A percentile compares a stretch with the other conserved stretches of the same genome.
Evolutionary conservation across 2,329 filamentous ascomycete genomes (phyloP).

Genomic region (Coniosporium tulheliwenetii): DNA sequence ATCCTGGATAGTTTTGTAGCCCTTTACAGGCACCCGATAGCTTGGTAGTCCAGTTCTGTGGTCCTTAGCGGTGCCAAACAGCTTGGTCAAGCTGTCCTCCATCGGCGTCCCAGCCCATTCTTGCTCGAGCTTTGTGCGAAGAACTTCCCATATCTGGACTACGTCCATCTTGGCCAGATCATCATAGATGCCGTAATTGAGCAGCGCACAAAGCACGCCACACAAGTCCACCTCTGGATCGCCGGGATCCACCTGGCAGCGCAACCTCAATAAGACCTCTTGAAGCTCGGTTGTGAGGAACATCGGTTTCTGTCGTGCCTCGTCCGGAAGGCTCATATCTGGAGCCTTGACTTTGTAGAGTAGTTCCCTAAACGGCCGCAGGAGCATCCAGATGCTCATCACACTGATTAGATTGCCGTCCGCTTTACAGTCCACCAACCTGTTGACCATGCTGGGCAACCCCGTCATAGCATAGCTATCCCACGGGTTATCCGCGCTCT

Average conservation of each 20-base stretch:
- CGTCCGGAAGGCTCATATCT: conserved; percentile 21
- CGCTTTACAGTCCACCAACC: conserved; percentile 2
- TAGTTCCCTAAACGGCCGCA: conserved; percentile 42
- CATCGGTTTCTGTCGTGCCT: conserved; percentile 31
- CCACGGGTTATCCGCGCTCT: conserved; percentile 38
- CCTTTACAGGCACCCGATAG: conserved; percentile 19
- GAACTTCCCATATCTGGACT: conserved; percentile 37
- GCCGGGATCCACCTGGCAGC: conserved; percentile 22
- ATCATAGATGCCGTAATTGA: conserved; percentile 23
- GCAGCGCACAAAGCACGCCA: conserved; percentile 19
- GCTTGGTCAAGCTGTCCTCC: conserved; percentile 21
- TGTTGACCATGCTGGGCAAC: conserved; percentile 28
- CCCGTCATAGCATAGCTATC: conserved; percentile 42
- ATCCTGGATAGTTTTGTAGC: conserved; percentile 22
- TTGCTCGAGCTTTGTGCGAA: conserved; percentile 35
- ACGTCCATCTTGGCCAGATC: conserved; percentile 30
- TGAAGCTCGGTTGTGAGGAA: conserved; percentile 36
- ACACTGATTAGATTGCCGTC: conserved; percentile 32
- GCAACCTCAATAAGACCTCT: conserved; percentile 33
- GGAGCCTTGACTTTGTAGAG: conserved; percentile 33
- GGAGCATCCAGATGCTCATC: conserved; percentile 41
- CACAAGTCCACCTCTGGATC: conserved; percentile 16
- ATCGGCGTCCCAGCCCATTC: conserved; percentile 32
- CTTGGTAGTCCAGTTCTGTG: conserved; percentile 16
- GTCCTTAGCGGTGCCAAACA: conserved; percentile 29